Conservation (phyloP, 179 eudicot species). For the Beta macrorhiza region DNA sequence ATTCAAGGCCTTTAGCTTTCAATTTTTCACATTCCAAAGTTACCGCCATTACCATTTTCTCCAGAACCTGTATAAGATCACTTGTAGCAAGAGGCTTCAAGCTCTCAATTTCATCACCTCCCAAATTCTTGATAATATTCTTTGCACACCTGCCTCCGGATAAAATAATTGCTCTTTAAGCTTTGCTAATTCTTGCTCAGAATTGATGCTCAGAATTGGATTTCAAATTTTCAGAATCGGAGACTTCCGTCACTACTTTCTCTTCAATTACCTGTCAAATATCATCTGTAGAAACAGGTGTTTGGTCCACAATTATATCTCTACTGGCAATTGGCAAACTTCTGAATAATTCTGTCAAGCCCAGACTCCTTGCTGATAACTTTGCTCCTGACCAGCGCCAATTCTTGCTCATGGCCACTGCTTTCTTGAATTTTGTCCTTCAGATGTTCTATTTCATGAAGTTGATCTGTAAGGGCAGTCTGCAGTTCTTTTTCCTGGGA, state of each 20-base stretch:
- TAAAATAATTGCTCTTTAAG: slow-evolving; percentile 51
- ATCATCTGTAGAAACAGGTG: slow-evolving; percentile 37
- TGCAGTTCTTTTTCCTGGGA: slow-evolving; percentile 63
- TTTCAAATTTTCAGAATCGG: slow-evolving; percentile 58
- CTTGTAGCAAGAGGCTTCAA: slow-evolving; percentile 39
- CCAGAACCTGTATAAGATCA: slow-evolving; percentile 56
- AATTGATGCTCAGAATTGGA: slow-evolving; percentile 42
- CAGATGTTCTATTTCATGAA: slow-evolving; percentile 55
- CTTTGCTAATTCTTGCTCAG: slow-evolving; percentile 43
- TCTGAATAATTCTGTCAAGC: slow-evolving; percentile 49
- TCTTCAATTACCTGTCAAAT: slow-evolving; percentile 48
- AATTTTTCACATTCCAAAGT: slow-evolving; percentile 57
- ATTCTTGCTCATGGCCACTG: slow-evolving; percentile 37
- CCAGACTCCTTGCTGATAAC: slow-evolving; percentile 45
- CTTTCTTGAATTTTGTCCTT: slow-evolving; percentile 49
- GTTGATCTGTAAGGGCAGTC: slow-evolving; percentile 49
- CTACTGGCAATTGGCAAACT: slow-evolving; percentile 47
- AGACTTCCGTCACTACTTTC: slow-evolving; percentile 38
- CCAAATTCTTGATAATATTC: slow-evolving; percentile 55
- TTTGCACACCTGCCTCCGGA: slow-evolving; percentile 50
- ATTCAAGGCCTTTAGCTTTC: slow-evolving; percentile 61
- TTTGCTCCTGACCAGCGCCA: slow-evolving; percentile 41
- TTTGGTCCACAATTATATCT: slow-evolving; percentile 36
- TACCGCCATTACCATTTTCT: slow-evolving; percentile 52
- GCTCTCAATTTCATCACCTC: slow-evolving; percentile 44